Evolutionary conservation across 2,329 filamentous ascomycete genomes (phyloP), one percentile per base, ranked within the genome.

Genomic region (Thelonectria rubi): DNA sequence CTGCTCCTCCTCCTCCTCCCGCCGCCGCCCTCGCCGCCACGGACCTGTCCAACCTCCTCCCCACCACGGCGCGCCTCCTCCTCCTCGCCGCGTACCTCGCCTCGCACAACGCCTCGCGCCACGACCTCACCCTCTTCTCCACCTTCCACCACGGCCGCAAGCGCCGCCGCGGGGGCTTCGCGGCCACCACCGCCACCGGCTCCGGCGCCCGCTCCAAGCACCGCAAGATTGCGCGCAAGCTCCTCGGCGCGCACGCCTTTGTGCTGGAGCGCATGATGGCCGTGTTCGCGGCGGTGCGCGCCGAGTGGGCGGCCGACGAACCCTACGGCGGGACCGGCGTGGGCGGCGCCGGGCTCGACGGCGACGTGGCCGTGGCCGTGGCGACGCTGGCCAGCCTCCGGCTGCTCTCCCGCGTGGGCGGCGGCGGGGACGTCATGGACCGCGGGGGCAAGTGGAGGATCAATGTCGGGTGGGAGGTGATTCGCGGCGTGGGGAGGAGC

Each of bases 51-150:
- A 74, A 80, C 21, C 80, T 87, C 5, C 82, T 95, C 6, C 91
- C 92, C 0, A 89, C 88, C 55, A 91, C 89, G 51, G 89, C 91
- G 2, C 89, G 91, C 42, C 85, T 91, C 55, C 83, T 94, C 26
- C 85, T 95, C 11, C 82, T 93, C 24, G 87, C 91, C 37, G 89
- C 91, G 3, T 95, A 95, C 77, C 86, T 95, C 3, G 90, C 92
- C 53, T 93, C 91, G 1, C 92, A 92, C 81, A 95, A 94, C 74
- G 86, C 90, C 14, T 79, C 90, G 1, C 84, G 87, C n/a, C 87
- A 91, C 72, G 92, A 95, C 74, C 79, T 87, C 5, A 82, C 87
- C 1, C 87, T 92, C 72, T 95, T 95, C 80, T 92, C 91, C 68
- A 92, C 91, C 12, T 84, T 86, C 71, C 84, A 88, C 58, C 76